Evolutionary conservation across 1,284 basidiomycete species (phyloP).

Genomic region (Acaromyces ingoldii): DNA sequence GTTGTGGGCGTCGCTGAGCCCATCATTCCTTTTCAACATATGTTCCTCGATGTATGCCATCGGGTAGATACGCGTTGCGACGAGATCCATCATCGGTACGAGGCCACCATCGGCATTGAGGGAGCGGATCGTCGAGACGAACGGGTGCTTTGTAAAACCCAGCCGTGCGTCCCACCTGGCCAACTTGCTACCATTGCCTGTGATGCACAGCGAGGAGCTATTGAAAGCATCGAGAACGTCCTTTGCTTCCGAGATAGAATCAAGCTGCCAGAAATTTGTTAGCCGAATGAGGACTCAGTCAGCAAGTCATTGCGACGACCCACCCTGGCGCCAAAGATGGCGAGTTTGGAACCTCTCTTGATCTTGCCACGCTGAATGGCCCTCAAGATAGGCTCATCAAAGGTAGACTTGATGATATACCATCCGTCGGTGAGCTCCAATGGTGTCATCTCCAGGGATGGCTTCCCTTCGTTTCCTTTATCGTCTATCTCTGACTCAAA

Average conservation of each 20-base stretch:
- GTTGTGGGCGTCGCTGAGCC: conserved; percentile 50
- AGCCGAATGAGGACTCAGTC: not conserved
- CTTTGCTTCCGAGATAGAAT: conserved; percentile 59
- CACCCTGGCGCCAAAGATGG: conserved; percentile 72
- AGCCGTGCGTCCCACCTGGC: conserved; percentile 82
- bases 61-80: conserved; percentile 62
- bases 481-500: too few relatives aligned
- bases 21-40: conserved; percentile 3
- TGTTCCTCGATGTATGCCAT: conserved; percentile 51
- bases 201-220: conserved; percentile 63
- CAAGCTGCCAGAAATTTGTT: not conserved
- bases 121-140: conserved; percentile 71
- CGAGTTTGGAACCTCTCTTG: conserved; percentile 74
- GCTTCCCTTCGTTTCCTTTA: too few relatives aligned
- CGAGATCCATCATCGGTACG: conserved; percentile 70
- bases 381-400: conserved; percentile 68
- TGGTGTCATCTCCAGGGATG: too few relatives aligned
- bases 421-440: conserved; percentile 93
- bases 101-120: conserved; percentile 75
- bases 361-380: conserved; percentile 68
- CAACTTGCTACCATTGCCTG: conserved; percentile 78
- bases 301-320: conserved; percentile 30
- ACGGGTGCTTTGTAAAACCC: conserved; percentile 65
- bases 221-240: conserved; percentile 79
- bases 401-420: conserved; percentile 74